phyloP scores from a whole-genome alignment of 139 green algal genomes.

The Closterium sp. region DNA sequence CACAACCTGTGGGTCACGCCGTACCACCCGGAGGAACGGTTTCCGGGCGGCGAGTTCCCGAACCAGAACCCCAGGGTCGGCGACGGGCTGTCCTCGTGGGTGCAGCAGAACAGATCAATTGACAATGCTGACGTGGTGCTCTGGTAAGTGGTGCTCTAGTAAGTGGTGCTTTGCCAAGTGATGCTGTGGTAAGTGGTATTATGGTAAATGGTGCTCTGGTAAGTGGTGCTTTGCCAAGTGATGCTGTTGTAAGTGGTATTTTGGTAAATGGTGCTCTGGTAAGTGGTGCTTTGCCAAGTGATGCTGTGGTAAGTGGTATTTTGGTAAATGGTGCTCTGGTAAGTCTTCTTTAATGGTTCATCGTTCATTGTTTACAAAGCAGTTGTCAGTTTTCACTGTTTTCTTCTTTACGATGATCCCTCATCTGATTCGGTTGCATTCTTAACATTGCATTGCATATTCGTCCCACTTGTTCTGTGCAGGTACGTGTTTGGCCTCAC shows the following conservation, averaged over 20 bases:
- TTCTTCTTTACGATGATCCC: no score
- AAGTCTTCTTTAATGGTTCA: no score
- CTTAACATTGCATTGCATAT: no score
- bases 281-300: no score
- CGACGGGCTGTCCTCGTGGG: constrained; percentile 42
- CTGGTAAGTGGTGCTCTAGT: constrained; percentile 55
- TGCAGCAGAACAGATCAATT: constrained; percentile 62
- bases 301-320: no score
- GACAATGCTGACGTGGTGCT: constrained; percentile 69
- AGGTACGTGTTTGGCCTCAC: constrained; percentile 80
- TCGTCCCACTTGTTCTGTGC: neutral
- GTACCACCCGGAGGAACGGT: constrained; percentile 39
- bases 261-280: constrained; percentile 54
- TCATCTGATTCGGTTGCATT: no score
- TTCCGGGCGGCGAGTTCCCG: constrained; percentile 50
- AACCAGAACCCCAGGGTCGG: constrained; percentile 50
- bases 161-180: no score
- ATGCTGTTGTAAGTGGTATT: constrained; percentile 63
- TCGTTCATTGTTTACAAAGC: no score
- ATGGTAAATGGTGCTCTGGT: constrained; percentile 54
- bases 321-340: no score
- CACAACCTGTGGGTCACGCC: constrained; percentile 55
- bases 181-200: constrained; percentile 62
- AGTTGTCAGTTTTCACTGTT: no score
- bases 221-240: no score